phyloP scores from a whole-genome alignment of 257 asterid species.

The Leptodermis oblonga region DNA sequence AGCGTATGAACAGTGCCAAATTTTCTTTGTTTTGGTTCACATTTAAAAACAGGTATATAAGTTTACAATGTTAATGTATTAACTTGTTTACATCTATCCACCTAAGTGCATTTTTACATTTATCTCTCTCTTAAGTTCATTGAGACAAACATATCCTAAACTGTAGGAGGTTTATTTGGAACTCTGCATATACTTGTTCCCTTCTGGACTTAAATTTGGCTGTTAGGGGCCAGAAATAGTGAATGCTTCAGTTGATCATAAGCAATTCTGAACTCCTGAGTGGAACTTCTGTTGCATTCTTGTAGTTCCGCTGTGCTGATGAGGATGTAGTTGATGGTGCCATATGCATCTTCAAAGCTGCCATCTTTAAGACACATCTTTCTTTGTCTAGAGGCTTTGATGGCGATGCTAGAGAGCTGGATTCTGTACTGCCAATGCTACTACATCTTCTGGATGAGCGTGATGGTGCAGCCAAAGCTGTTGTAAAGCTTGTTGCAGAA shows the following conservation, averaged over 20 bases:
- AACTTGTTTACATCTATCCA: background rate
- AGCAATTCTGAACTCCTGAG: too few species aligned
- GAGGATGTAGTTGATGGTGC: slow-evolving; percentile 76
- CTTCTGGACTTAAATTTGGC: too few species aligned
- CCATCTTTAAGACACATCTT: slow-evolving; percentile 50
- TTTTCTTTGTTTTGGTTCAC: background rate
- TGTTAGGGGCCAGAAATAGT: too few species aligned
- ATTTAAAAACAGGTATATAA: background rate
- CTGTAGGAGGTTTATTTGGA: too few species aligned
- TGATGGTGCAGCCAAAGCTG: slow-evolving; percentile 84
- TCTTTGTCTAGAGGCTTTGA: slow-evolving; percentile 36
- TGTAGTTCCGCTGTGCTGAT: slow-evolving; percentile 57
- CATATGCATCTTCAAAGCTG: slow-evolving; percentile 61
- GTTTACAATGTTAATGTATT: slow-evolving; percentile 1
- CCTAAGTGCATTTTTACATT: background rate
- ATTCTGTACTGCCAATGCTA: slow-evolving; percentile 53
- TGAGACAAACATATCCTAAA: too few species aligned
- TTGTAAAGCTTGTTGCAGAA: slow-evolving; percentile 74
- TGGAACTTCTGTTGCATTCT: slow-evolving; percentile 19
- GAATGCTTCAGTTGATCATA: too few species aligned
- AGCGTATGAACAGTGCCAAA: background rate
- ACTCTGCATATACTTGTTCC: too few species aligned
- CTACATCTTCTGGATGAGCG: slow-evolving; percentile 73
- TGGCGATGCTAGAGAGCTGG: slow-evolving; percentile 47
- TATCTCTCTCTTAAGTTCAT: too few species aligned